Percentiles rank a stretch among this genome's conserved stretches.
Evolutionary conservation across 2,329 filamentous ascomycete genomes (phyloP).

Genomic region (Pyrenophora graminea): DNA sequence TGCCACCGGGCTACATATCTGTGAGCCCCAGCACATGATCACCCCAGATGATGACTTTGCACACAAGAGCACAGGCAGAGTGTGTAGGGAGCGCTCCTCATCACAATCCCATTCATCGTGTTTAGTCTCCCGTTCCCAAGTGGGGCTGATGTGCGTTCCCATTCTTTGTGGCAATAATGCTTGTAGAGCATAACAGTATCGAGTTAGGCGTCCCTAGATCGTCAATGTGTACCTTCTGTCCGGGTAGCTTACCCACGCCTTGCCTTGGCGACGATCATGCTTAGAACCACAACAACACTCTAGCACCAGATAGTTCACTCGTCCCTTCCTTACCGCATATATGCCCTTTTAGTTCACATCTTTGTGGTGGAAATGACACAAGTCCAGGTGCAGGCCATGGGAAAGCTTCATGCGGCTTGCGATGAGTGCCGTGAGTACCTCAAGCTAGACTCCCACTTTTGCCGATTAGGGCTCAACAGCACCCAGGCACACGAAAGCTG

Average conservation of each 20-base stretch:
- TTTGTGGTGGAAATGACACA: conserved; percentile 13
- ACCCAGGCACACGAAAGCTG: conserved; percentile 52
- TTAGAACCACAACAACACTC: conserved; percentile 2
- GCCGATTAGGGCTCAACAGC: conserved; percentile 4
- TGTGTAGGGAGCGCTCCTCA: no score
- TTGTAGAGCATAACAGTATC: conserved; percentile 1
- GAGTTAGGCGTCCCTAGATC: background rate
- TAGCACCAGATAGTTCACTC: background rate
- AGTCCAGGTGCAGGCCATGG: conserved; percentile 19
- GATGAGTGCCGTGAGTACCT: conserved; percentile 43
- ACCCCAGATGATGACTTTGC: no score
- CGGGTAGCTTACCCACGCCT: background rate
- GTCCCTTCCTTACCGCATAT: background rate
- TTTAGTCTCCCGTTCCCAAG: conserved; percentile 1
- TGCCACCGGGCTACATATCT: background rate
- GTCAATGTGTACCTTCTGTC: background rate
- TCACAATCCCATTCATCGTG: background rate
- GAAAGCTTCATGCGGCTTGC: conserved; percentile 42
- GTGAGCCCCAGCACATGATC: no score
- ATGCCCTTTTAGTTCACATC: background rate
- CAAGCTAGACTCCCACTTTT: conserved; percentile 1
- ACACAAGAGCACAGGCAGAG: no score
- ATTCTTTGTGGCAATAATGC: conserved; percentile 6
- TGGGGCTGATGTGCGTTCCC: conserved; percentile 1
- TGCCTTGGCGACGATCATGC: conserved; percentile 7